Evolutionary conservation across 345 rosid genomes (phyloP).

Genomic region (Salix suchowensis): DNA sequence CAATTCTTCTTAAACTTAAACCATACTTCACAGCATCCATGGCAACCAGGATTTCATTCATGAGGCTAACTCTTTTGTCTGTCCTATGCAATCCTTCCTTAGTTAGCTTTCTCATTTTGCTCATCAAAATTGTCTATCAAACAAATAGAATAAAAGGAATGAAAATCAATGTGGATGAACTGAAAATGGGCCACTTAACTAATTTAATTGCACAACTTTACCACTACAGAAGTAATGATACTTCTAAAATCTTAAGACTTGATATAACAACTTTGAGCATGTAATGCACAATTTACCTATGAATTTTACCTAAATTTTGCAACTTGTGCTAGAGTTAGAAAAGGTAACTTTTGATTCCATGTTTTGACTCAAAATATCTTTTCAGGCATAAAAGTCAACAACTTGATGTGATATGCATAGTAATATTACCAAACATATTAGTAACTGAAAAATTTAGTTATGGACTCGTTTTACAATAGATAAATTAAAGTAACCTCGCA

Average conservation of each 20-base stretch:
- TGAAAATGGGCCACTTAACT: background rate
- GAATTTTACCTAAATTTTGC: background rate
- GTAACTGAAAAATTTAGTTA: background rate
- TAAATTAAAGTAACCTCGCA: too few species aligned
- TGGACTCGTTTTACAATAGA: too few species aligned
- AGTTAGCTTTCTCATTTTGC: constrained; percentile 31
- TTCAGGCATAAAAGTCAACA: background rate
- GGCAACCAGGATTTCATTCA: constrained; percentile 33
- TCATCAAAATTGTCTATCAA: constrained; percentile 24
- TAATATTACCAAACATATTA: background rate
- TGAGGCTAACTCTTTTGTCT: constrained; percentile 34
- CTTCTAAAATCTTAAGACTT: background rate
- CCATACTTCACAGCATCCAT: constrained; percentile 35
- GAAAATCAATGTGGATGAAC: background rate
- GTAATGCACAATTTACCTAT: background rate
- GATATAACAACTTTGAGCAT: background rate
- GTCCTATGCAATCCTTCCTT: constrained; percentile 34
- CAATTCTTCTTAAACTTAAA: background rate
- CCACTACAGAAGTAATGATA: background rate
- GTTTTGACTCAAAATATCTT: background rate
- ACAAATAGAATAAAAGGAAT: background rate
- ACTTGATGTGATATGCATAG: background rate
- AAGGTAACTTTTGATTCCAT: background rate
- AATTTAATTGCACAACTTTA: background rate
- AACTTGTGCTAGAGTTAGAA: background rate